Percentiles rank a stretch among this genome's conserved stretches.
phyloP scores from a whole-genome alignment of 768 basidiomycete species.

The Phanerochaete sordida region DNA sequence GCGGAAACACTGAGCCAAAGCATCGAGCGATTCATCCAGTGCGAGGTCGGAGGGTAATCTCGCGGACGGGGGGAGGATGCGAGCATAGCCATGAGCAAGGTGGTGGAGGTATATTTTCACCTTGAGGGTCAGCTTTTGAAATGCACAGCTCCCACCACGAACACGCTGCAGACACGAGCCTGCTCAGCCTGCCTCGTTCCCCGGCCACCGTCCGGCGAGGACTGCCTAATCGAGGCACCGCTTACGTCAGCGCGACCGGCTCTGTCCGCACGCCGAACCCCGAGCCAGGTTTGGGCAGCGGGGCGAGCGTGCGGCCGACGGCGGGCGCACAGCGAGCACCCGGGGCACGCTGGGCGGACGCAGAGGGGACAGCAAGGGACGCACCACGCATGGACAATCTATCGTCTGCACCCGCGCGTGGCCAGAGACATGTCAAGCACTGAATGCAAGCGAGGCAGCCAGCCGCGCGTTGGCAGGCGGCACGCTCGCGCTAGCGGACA shows the following conservation, averaged over 20 bases:
- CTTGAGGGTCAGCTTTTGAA: slow-evolving; percentile 18
- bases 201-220: background rate
- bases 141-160: slow-evolving; percentile 25
- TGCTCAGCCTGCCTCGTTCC: background rate
- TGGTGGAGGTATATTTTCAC: slow-evolving; percentile 17
- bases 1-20: slow-evolving; percentile 1
- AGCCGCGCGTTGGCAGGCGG: no score
- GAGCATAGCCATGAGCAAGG: slow-evolving; percentile 21
- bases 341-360: no score
- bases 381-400: no score
- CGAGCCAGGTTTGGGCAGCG: no score
- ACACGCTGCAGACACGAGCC: slow-evolving; percentile 27
- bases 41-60: slow-evolving; percentile 5
- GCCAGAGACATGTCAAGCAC: no score
- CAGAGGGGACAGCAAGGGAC: no score
- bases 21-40: slow-evolving; percentile 8
- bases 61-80: background rate
- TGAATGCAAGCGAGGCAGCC: no score
- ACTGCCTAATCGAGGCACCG: background rate
- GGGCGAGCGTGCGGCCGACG: no score
- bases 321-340: no score
- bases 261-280: background rate
- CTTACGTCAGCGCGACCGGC: slow-evolving; percentile 8
- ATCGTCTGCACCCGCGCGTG: no score
- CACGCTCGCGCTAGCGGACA: no score